These are phyloP conservation scores for Suillus ampliporus DNA, from an alignment of 768 basidiomycete species.

Conservation along the genomic window DNA sequence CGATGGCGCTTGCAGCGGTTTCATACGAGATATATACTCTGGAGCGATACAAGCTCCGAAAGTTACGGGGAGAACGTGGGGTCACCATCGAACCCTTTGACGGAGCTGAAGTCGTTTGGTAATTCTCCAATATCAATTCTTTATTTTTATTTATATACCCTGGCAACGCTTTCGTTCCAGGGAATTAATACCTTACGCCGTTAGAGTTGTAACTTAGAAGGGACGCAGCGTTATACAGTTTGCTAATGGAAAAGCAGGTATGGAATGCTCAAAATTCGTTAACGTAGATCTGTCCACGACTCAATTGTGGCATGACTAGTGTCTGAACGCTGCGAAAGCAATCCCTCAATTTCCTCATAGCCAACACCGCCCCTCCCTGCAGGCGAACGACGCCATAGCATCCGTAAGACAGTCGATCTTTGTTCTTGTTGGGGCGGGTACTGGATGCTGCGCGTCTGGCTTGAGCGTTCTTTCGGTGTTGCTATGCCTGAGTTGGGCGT, in stretches of 20 bases:
- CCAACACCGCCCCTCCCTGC: constrained; percentile 14
- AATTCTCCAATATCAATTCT: constrained; percentile 19
- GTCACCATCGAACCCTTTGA: constrained; percentile 66
- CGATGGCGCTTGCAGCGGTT: constrained; percentile 77
- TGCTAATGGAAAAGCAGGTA: constrained; percentile 22
- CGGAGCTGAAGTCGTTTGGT: constrained; percentile 77
- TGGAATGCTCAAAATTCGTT: constrained; percentile 3
- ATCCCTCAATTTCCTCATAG: constrained; percentile 15
- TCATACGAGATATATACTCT: constrained; percentile 83
- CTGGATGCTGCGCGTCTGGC: constrained; percentile 16
- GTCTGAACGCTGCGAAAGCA: constrained; percentile 14
- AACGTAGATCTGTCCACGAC: constrained; percentile 37
- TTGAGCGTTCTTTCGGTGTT: constrained; percentile 30
- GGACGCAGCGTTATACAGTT: background rate
- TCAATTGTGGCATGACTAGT: constrained; percentile 42
- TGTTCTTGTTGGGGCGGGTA: constrained; percentile 21
- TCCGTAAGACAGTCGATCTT: constrained; percentile 35
- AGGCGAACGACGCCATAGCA: constrained; percentile 22
- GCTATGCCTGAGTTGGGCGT: constrained; percentile 21
- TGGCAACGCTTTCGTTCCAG: constrained; percentile 4
- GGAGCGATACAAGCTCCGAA: constrained; percentile 76
- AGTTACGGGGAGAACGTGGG: constrained; percentile 60
- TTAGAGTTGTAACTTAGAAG: background rate
- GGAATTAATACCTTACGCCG: background rate
- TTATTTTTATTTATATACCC: constrained; percentile 16